Evolutionary conservation across 768 basidiomycete genomes (phyloP), one percentile per base, ranked within the genome.

Genomic region (Hygrocybe punicea): DNA sequence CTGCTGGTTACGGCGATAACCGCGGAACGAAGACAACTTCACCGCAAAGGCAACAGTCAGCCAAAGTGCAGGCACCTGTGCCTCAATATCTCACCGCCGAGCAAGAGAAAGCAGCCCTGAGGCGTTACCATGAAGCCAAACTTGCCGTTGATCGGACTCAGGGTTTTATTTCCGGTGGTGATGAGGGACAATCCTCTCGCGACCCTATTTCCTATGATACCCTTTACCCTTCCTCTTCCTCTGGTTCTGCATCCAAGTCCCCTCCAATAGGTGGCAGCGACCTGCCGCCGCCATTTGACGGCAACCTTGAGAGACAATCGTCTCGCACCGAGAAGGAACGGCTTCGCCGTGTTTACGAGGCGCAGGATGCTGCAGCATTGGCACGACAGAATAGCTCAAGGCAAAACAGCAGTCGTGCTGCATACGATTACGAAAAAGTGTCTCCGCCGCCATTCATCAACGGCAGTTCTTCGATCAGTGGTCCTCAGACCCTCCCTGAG

Each of bases 91-190:
- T 73, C 34, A 81, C 83, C 17, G 89, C 89, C 0, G 85, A 84
- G 58, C 80, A 88, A 65, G 90, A 92, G 70, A 91, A 91, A 65
- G 86, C 81, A 2, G 85, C 85, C 21, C 65, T 91, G 55, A 76
- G 67, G 60, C 75, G 84, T 57, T 92, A 89, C 65, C 77, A 86
- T 29, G 82, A 88, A 51, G 89, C 89, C 0, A 88, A 83, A 66
- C 74, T 75, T 47, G 89, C 89, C 6, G 89, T 90, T 14, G 82
- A 83, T 42, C 78, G 82, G 17, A 81, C 76, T 3, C 86, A 88
- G 56, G 68, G 70, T 44, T 66, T 56, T 49, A 64, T 60, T 16
- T 56, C 71, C 53, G 69, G 63, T 23, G 65, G 62, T 29, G 66
- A 60, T 44, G 55, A 56, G 16, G 59, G 49, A 2, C 35, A 48